Evolutionary conservation across 2,329 filamentous ascomycete species (phyloP).

Genomic region (Aspergillus hortae): DNA sequence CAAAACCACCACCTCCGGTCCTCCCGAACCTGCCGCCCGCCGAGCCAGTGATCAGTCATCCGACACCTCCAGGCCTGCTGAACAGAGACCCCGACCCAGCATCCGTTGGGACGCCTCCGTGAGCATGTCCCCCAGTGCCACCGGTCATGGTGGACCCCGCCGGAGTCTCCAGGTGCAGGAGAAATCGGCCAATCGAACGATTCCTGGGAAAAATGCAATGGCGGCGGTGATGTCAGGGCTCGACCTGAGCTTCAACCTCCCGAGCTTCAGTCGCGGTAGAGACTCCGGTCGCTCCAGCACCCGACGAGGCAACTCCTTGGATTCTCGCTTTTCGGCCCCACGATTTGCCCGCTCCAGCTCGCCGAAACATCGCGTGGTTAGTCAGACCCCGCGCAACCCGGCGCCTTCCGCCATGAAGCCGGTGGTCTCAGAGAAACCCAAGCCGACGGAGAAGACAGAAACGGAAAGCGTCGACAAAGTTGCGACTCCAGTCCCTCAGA

Average conservation of each 20-base stretch:
- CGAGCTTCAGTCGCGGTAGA: conserved; percentile 34
- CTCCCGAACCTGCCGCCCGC: conserved; percentile 17
- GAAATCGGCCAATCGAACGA: conserved; percentile 22
- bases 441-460: conserved; percentile 41
- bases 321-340: conserved; percentile 26
- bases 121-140: conserved; percentile 15
- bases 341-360: conserved; percentile 29
- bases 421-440: conserved; percentile 56
- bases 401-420: conserved; percentile 38
- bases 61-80: conserved; percentile 10
- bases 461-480: conserved; percentile 62
- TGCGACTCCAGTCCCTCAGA: background rate
- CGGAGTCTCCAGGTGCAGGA: conserved; percentile 39
- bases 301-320: conserved; percentile 36
- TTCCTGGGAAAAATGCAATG: conserved; percentile 41
- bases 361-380: conserved; percentile 44
- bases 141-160: conserved; percentile 34
- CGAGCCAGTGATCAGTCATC: conserved; percentile 7
- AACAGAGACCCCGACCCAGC: conserved; percentile 28
- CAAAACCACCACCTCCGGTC: conserved; percentile 3
- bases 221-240: conserved; percentile 43
- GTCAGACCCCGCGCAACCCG: conserved; percentile 48
- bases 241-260: conserved; percentile 33
- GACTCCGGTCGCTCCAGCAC: conserved; percentile 38
- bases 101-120: conserved; percentile 17